Percentiles rank a stretch among this genome's conserved stretches.
Conservation (phyloP, 148 eudicot genomes). For the Chenopodium suecicum region DNA sequence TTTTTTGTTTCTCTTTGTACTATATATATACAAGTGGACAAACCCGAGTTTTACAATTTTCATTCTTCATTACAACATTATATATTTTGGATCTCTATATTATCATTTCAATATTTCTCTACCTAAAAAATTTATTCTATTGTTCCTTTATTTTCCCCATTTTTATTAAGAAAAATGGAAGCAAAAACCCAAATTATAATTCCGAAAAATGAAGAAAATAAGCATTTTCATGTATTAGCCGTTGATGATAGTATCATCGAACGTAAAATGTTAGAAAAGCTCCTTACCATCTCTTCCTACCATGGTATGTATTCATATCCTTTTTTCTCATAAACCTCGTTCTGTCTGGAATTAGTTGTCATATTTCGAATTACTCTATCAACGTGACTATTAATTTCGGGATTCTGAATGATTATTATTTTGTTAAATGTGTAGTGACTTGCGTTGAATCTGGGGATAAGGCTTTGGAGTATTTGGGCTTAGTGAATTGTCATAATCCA, state of each 20-base stretch:
- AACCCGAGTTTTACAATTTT: background rate
- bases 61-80: background rate
- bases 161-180: background rate
- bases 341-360: background rate
- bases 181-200: background rate
- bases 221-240: slow-evolving; percentile 53
- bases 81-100: too few relatives aligned
- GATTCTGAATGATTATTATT: background rate
- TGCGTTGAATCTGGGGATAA: slow-evolving; percentile 62
- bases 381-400: background rate
- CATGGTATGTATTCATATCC: slow-evolving; percentile 31
- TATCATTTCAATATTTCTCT: background rate
- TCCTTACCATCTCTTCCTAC: slow-evolving; percentile 54
- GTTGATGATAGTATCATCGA: slow-evolving; percentile 61
- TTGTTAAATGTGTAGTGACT: slow-evolving; percentile 36
- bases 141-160: background rate
- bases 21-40: slow-evolving; percentile 5
- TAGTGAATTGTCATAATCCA: slow-evolving; percentile 25
- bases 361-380: background rate
- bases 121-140: background rate
- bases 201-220: slow-evolving; percentile 6
- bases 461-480: slow-evolving; percentile 57
- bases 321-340: too few relatives aligned
- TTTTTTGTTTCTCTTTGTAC: background rate
- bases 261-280: slow-evolving; percentile 57